A percentile compares a stretch with the other conserved stretches of the same genome.
Evolutionary conservation across 2,329 filamentous ascomycete species (phyloP).

Genomic region (Fusarium robinianum): DNA sequence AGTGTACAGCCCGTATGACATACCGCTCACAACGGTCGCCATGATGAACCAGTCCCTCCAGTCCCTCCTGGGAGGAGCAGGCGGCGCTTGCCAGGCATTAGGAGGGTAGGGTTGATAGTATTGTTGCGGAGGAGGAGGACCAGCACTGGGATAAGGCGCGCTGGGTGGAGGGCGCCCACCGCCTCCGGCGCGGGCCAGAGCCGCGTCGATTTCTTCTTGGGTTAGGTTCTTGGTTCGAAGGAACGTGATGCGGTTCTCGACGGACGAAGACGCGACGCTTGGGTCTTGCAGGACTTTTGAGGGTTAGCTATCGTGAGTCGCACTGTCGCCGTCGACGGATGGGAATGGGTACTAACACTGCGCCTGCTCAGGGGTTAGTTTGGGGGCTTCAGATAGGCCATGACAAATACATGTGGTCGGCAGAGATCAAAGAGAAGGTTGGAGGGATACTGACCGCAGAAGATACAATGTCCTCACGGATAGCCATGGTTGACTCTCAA

Average conservation of each 20-base stretch:
- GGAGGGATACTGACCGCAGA: constrained; percentile 76
- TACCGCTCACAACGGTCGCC: constrained; percentile 90
- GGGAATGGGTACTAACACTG: constrained; percentile 50
- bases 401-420: too few species aligned
- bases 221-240: constrained; percentile 96
- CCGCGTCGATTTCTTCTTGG: constrained; percentile 88
- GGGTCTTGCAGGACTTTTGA: constrained; percentile 86
- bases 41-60: constrained; percentile 99
- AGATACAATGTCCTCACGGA: constrained; percentile 89
- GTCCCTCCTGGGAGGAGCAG: constrained; percentile 74
- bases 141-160: constrained; percentile 50
- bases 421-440: background rate
- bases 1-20: constrained; percentile 86
- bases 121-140: constrained; percentile 50
- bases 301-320: constrained; percentile 25
- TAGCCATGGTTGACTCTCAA: constrained; percentile 63
- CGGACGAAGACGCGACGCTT: constrained; percentile 83
- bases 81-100: constrained; percentile 62
- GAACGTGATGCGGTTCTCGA: constrained; percentile 92
- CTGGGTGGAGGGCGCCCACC: constrained; percentile 51
- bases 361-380: constrained; percentile 38
- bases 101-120: constrained; percentile 56
- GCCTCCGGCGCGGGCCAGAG: constrained; percentile 75
- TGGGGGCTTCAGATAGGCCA: too few species aligned
- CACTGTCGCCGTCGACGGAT: background rate